Evolutionary conservation across 345 rosid species (phyloP), one percentile per base, ranked within the genome.

Genomic region (Lepidium sativum): DNA sequence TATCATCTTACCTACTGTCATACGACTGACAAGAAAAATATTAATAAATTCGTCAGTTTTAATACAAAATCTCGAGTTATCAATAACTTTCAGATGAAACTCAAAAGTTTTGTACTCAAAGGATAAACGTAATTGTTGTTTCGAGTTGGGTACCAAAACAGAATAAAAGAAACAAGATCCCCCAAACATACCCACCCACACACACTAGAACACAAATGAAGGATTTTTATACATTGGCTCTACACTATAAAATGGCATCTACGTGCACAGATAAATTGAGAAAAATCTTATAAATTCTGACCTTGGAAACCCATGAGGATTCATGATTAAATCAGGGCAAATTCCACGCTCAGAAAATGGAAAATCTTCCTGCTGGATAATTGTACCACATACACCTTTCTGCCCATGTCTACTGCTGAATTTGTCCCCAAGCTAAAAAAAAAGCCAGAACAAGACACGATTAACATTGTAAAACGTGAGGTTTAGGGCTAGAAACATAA

Each of bases 261-360:
- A 55, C 59, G 15, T 32, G 18, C 66, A 65, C 53, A 58, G 10
- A 49, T 27, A 48, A 3, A 38, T 50, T n/a, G 40, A 56, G 37
- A 52, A 3, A 41, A 13, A 14, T 44, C 17, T 72, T 27, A 44
- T 21, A n/a, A 12, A 50, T 63, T 13, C 3, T 48, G 63, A 88
- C 97, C 98, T 89, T 48, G 98, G 98, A 76, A 92, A 92, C 25
- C 98, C 97, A 83, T 92, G 98, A 64, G 97, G 98, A 58, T 92
- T 92, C 97, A 92, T 92, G 62, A 89, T 92, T 58, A 92, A 78
- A 80, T 92, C 98, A 59, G 97, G 92, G 75, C 98, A 92, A 67
- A 92, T 83, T 48, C 98, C 98, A 72, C 88, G 96, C 66, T 89
- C 98, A 53, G 96, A 89, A 80, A 89, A 89, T 38, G 98, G 97